Evolutionary conservation across 2,329 filamentous ascomycete genomes (phyloP).

Genomic region (Purpureocillium takamizusanense): DNA sequence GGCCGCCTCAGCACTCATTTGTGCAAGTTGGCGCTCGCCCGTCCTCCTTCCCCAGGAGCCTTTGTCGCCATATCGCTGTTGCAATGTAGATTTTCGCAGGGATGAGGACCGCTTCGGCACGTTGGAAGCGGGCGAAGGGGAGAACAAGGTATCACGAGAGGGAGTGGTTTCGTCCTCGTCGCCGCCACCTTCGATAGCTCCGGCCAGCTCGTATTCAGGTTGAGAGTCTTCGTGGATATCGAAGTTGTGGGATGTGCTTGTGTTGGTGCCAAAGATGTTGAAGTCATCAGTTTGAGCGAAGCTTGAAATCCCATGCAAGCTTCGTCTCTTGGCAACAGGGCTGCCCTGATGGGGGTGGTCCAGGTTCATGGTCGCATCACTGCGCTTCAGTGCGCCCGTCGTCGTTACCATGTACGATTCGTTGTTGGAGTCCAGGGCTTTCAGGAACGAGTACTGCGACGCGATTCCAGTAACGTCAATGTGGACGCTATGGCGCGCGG

Average conservation of each 20-base stretch:
- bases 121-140: constrained; percentile 38
- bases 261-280: constrained; percentile 64
- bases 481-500: constrained; percentile 45
- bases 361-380: constrained; percentile 80
- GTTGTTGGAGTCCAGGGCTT: constrained; percentile 36
- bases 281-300: constrained; percentile 49
- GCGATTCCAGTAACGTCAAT: constrained; percentile 44
- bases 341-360: constrained; percentile 72
- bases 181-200: constrained; percentile 13
- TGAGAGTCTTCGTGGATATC: constrained; percentile 41
- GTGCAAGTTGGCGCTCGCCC: constrained; percentile 46
- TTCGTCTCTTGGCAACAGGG: constrained; percentile 84
- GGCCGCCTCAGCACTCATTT: constrained; percentile 42
- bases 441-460: constrained; percentile 39
- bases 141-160: constrained; percentile 30
- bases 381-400: constrained; percentile 83
- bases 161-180: constrained; percentile 6
- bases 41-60: constrained; percentile 52
- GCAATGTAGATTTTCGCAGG: constrained; percentile 75
- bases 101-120: constrained; percentile 66
- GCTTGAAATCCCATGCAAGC: constrained; percentile 66
- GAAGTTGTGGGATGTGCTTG: constrained; percentile 33
- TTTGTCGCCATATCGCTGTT: constrained; percentile 69
- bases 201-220: constrained; percentile 45
- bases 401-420: constrained; percentile 21